Evolutionary conservation across 306 rosid species (phyloP).

Genomic region (Nissolia schottii): DNA sequence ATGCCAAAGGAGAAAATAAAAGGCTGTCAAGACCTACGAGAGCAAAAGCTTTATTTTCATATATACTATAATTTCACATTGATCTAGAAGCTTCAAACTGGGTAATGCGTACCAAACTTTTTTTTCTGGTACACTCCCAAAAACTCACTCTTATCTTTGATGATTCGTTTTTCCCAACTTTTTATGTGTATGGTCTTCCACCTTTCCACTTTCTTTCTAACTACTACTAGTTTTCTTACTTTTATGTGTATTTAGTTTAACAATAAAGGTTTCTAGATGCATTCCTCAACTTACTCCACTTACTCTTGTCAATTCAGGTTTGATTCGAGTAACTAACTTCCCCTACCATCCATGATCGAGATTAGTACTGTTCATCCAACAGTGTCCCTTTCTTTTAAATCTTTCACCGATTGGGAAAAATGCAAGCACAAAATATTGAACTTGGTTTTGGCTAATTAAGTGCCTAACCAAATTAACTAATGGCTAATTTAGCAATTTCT

Average conservation of each 20-base stretch:
- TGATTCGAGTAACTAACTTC: conserved; percentile 30
- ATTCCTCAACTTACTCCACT: conserved; percentile 34
- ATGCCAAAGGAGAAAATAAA: not conserved
- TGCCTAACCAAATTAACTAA: not conserved
- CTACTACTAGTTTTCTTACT: not conserved
- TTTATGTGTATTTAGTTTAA: not conserved
- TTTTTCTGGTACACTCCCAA: not conserved
- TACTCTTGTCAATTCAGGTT: conserved; percentile 30
- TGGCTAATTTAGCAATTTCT: not conserved
- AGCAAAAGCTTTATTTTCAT: not conserved
- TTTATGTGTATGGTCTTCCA: conserved; percentile 18
- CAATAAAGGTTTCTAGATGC: conserved; percentile 31
- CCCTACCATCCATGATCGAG: conserved; percentile 30
- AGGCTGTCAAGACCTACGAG: not conserved
- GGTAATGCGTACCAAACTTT: not conserved
- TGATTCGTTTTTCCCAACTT: conserved; percentile 16
- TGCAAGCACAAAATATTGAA: not conserved
- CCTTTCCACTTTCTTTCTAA: conserved; percentile 32
- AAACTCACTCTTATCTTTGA: conserved; percentile 8
- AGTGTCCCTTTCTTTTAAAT: not conserved
- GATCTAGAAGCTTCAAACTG: not conserved
- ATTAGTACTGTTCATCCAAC: not conserved
- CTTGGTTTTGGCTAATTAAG: not conserved
- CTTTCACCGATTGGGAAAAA: not conserved
- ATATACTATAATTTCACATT: conserved; percentile 6